phyloP scores from a whole-genome alignment of 164 flowering plant species.

The Umbilicus rupestris region DNA sequence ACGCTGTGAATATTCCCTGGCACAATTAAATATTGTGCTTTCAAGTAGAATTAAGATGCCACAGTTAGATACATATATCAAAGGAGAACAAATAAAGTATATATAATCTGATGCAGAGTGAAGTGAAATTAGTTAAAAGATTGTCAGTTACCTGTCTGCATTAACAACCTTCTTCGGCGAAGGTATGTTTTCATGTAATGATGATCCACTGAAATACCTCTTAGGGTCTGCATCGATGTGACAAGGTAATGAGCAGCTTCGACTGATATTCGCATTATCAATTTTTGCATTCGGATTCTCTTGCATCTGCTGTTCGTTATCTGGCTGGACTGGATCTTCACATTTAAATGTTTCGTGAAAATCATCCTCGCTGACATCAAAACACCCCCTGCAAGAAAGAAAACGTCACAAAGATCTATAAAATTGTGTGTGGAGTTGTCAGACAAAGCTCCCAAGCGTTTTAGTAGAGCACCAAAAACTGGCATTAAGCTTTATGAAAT shows the following conservation, averaged over 20 bases:
- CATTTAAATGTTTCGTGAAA: conserved; percentile 31
- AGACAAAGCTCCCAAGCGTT: not conserved
- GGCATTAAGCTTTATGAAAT: not conserved
- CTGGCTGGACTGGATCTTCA: conserved; percentile 35
- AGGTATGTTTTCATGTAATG: conserved; percentile 46
- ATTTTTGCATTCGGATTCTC: conserved; percentile 24
- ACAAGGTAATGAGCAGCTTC: conserved; percentile 30
- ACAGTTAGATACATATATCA: not conserved
- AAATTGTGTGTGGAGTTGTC: not conserved
- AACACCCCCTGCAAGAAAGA: conserved; percentile 47
- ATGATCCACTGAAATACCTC: conserved; percentile 52
- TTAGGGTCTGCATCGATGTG: conserved; percentile 29
- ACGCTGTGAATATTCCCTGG: conserved; percentile 49
- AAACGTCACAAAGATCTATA: not conserved
- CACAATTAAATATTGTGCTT: not conserved
- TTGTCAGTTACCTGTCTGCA: conserved; percentile 46
- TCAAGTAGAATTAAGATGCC: conserved; percentile 13
- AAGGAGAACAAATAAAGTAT: not conserved
- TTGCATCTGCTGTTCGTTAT: conserved; percentile 18
- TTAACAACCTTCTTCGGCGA: conserved; percentile 44
- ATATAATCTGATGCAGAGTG: not conserved
- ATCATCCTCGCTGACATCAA: conserved; percentile 74
- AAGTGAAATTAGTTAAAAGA: not conserved
- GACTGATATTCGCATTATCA: conserved; percentile 35
- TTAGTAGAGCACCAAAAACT: not conserved